phyloP scores from a whole-genome alignment of 805 yeast genomes.

The Candida manassasensis region DNA sequence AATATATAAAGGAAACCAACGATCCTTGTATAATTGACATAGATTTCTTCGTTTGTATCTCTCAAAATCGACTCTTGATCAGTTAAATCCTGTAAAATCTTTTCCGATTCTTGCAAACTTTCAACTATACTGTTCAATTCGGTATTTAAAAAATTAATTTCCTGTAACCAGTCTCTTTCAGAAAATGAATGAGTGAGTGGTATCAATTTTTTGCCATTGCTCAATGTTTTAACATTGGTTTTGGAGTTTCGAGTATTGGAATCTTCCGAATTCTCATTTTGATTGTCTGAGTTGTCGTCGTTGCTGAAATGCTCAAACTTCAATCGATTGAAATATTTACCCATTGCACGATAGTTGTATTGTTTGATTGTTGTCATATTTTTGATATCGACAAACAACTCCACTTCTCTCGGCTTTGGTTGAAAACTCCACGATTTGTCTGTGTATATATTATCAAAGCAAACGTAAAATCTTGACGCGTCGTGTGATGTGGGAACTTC shows the following conservation, averaged over 20 bases:
- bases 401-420: conserved; percentile 28
- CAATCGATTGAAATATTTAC: conserved; percentile 25
- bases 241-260: background rate
- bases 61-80: conserved; percentile 31
- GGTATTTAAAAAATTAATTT: conserved; percentile 23
- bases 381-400: conserved; percentile 31
- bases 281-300: background rate
- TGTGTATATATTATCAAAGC: conserved; percentile 38
- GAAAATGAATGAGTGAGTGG: conserved; percentile 9
- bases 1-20: conserved; percentile 22
- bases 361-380: conserved; percentile 28
- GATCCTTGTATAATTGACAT: conserved; percentile 26
- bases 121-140: conserved; percentile 29
- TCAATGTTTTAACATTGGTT: conserved; percentile 2
- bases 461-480: conserved; percentile 29
- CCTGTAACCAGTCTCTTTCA: conserved; percentile 30
- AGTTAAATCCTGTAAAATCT: conserved; percentile 22
- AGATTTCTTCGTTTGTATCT: conserved; percentile 37
- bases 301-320: conserved; percentile 4
- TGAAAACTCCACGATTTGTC: conserved; percentile 41
- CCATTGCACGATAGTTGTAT: conserved; percentile 27
- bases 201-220: conserved; percentile 12
- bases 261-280: background rate
- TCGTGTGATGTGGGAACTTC: conserved; percentile 9
- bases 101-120: conserved; percentile 25